These are phyloP conservation scores for Ulota crispa DNA, from an alignment of 225 moss, liverwort and hornwort genomes.

Conservation along the genomic window DNA sequence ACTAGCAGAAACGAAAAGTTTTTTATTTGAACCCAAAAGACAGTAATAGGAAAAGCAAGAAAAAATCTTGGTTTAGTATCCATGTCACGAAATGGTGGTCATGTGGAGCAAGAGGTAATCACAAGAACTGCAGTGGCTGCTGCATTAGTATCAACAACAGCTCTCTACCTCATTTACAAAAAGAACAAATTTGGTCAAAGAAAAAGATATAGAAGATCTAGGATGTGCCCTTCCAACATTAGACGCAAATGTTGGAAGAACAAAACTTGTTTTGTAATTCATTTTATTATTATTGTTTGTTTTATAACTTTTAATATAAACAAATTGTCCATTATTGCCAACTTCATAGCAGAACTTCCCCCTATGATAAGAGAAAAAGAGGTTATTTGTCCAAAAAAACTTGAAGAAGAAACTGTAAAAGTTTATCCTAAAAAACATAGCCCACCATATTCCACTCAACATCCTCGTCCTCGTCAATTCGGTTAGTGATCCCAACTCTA, in stretches of 20 bases:
- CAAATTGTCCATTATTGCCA: not conserved
- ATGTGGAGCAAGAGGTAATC: not conserved
- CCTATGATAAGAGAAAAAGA: not conserved
- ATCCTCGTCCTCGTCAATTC: not conserved
- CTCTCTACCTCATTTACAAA: slow-evolving; percentile 25
- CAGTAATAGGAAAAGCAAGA: not conserved
- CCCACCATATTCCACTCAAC: not conserved
- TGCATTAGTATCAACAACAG: slow-evolving; percentile 17
- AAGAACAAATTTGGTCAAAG: not conserved
- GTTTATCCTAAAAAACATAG: not conserved
- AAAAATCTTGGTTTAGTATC: not conserved
- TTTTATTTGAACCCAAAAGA: not conserved
- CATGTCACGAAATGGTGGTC: slow-evolving; percentile 26
- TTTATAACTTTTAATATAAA: not conserved
- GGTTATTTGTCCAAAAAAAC: not conserved
- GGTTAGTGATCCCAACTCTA: accelerated
- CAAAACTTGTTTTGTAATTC: accelerated
- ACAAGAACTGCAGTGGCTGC: slow-evolving; percentile 5
- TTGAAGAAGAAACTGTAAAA: not conserved
- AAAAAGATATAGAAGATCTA: not conserved
- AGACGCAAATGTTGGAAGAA: not conserved
- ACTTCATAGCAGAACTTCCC: not conserved
- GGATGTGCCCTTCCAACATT: accelerated
- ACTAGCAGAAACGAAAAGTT: too few species aligned
- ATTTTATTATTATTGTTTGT: not conserved